These are phyloP conservation scores for Hypholoma sublateritium DNA, from an alignment of 768 basidiomycete species.

Conservation along the genomic window DNA sequence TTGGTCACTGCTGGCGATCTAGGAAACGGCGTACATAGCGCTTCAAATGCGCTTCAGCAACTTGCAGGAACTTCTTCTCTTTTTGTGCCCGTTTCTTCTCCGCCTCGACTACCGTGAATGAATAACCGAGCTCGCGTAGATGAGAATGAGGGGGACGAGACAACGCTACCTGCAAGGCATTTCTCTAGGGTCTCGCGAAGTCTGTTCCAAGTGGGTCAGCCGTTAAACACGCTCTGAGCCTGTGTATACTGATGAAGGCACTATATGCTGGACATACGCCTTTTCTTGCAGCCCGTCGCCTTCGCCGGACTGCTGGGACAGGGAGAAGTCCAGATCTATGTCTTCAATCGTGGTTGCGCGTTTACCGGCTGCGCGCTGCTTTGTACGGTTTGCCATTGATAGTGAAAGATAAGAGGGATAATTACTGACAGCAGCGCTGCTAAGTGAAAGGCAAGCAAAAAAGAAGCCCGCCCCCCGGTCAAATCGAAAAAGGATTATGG, in stretches of 20 bases:
- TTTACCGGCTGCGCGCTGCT: neutral
- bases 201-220: neutral
- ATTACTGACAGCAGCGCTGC: too few relatives aligned
- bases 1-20: neutral
- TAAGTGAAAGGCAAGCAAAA: too few relatives aligned
- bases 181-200: slow-evolving; percentile 2
- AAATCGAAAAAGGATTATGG: too few relatives aligned
- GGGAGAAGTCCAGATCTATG: slow-evolving; percentile 10
- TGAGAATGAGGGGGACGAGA: too few relatives aligned
- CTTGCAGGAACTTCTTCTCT: slow-evolving; percentile 20
- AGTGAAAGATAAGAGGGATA: neutral
- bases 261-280: neutral
- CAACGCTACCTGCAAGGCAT: slow-evolving; percentile 1
- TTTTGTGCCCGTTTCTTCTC: slow-evolving; percentile 17
- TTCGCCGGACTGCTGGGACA: slow-evolving; percentile 14
- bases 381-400: neutral
- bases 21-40: slow-evolving; percentile 5
- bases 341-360: neutral
- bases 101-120: slow-evolving; percentile 5
- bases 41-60: slow-evolving; percentile 11
- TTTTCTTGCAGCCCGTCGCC: slow-evolving; percentile 8
- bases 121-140: neutral
- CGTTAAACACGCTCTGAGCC: neutral
- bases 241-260: neutral
- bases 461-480: too few relatives aligned